Conservation (phyloP, 768 basidiomycete genomes). For the Mycena olivaceomarginata region DNA sequence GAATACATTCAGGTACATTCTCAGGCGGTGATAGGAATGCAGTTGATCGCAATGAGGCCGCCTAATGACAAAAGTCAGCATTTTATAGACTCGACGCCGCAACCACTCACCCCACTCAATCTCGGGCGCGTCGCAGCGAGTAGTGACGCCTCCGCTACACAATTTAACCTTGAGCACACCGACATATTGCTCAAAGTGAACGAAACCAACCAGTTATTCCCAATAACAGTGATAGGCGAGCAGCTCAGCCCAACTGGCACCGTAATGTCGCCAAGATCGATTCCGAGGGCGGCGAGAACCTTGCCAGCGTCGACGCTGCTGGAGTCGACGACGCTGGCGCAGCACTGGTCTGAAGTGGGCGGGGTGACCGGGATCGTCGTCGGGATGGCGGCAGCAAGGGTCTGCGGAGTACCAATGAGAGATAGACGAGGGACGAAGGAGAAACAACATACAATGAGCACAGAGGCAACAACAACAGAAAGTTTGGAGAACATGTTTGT, state of each 20-base stretch:
- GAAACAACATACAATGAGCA: not conserved
- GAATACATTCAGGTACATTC: too few species aligned
- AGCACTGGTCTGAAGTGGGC: constrained; percentile 2
- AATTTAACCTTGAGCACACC: not conserved
- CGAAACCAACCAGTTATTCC: not conserved
- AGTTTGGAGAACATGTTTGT: constrained; percentile 4
- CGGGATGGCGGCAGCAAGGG: constrained; percentile 13
- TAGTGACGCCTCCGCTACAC: constrained; percentile 8
- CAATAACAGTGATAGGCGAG: constrained; percentile 1
- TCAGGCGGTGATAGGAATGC: constrained; percentile 15
- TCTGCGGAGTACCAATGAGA: not conserved
- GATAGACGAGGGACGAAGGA: too few species aligned
- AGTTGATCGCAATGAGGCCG: constrained; percentile 34
- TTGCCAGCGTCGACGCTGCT: not conserved
- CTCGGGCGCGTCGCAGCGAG: constrained; percentile 20
- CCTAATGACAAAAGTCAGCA: not conserved
- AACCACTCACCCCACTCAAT: constrained; percentile 25
- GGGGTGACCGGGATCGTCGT: not conserved
- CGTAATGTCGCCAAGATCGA: not conserved
- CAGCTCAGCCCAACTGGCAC: not conserved
- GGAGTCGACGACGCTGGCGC: constrained; percentile 4
- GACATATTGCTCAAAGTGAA: too few species aligned
- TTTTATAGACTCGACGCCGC: not conserved
- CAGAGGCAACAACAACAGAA: not conserved
- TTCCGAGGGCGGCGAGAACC: not conserved